These are phyloP conservation scores for Chlamydomonas sp. DNA, from an alignment of 139 green algal species.

Conservation along the genomic window DNA sequence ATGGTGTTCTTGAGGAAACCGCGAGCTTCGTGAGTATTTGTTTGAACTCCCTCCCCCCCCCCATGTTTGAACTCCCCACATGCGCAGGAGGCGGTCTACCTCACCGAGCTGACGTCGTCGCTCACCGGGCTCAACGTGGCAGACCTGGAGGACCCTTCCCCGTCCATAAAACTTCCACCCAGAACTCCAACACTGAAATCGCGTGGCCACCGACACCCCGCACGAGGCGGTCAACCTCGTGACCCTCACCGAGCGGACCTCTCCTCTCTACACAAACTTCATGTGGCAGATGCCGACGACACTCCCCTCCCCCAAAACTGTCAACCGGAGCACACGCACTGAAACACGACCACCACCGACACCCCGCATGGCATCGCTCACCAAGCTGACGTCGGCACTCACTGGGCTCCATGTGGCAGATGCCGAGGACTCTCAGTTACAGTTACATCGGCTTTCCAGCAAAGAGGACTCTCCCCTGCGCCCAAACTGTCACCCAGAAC, in stretches of 20 bases:
- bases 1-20: too few species aligned
- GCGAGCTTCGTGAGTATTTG: too few species aligned
- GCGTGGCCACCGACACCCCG: too few species aligned
- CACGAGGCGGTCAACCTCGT: background rate
- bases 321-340: background rate
- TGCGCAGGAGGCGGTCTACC: slow-evolving; percentile 52
- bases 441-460: too few species aligned
- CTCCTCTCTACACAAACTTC: background rate
- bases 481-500: too few species aligned
- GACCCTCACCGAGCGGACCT: background rate
- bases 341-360: background rate
- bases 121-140: slow-evolving; percentile 24
- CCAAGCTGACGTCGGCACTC: slow-evolving; percentile 25
- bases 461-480: too few species aligned
- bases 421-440: too few species aligned
- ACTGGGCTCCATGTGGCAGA: background rate
- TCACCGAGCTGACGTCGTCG: slow-evolving; percentile 35
- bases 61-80: too few species aligned
- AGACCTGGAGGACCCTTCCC: slow-evolving; percentile 40
- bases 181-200: background rate
- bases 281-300: background rate
- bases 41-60: too few species aligned
- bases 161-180: background rate
- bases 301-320: background rate
- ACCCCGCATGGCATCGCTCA: slow-evolving; percentile 47